A percentile compares a stretch with the other conserved stretches of the same genome.
These are phyloP conservation scores for Acmispon strigosus DNA, from an alignment of 306 rosid species.

Conservation along the genomic window DNA sequence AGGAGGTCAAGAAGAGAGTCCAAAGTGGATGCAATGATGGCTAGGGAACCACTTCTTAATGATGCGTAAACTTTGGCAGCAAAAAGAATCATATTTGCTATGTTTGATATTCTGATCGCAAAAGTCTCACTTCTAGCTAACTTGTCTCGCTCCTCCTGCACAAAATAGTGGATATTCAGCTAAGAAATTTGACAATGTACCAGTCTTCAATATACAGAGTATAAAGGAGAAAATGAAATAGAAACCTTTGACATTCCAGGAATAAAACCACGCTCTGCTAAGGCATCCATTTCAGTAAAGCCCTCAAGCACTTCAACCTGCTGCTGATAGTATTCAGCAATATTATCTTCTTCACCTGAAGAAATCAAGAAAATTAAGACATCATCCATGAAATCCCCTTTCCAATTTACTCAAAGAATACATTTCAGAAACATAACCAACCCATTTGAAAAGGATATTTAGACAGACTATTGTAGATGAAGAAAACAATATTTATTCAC, in stretches of 20 bases:
- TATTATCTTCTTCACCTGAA: slow-evolving; percentile 74
- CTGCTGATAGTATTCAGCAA: slow-evolving; percentile 96
- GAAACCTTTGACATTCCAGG: slow-evolving; percentile 92
- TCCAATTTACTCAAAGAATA: background rate
- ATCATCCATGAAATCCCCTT: background rate
- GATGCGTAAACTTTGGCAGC: slow-evolving; percentile 91
- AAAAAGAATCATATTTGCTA: slow-evolving; percentile 93
- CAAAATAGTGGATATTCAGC: slow-evolving; percentile 19
- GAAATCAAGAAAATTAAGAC: slow-evolving; percentile 14
- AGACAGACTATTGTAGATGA: background rate
- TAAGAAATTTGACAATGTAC: background rate
- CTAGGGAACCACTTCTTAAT: slow-evolving; percentile 84
- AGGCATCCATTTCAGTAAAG: slow-evolving; percentile 91
- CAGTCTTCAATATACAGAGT: background rate
- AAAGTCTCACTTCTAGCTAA: slow-evolving; percentile 81
- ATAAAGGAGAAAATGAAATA: background rate
- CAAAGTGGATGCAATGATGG: slow-evolving; percentile 95
- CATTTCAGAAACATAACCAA: background rate
- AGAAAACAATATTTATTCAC: background rate
- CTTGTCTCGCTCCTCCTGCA: slow-evolving; percentile 82
- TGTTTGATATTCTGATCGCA: slow-evolving; percentile 86
- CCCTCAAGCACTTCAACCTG: slow-evolving; percentile 96
- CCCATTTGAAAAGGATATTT: background rate
- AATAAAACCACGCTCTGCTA: slow-evolving; percentile 74
- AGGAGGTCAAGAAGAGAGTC: slow-evolving; percentile 97